Conservation (phyloP, 169 alveolate genomes). For the Cystoisospora suis region DNA sequence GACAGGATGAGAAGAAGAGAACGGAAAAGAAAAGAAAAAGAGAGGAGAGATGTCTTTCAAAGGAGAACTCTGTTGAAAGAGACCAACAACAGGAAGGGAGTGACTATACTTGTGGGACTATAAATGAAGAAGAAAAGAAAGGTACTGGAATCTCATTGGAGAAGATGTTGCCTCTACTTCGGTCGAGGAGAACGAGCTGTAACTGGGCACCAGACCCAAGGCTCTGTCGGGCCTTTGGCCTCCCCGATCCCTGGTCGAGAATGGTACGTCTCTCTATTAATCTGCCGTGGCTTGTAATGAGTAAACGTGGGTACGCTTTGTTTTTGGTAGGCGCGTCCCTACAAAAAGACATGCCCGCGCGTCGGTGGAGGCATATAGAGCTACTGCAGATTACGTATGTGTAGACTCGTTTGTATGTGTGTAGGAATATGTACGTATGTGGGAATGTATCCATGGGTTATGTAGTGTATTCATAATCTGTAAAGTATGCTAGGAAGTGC, state of each 20-base stretch:
- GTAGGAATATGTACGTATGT: not conserved
- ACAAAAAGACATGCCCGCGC: not conserved
- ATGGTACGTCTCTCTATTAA: not conserved
- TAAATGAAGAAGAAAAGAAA: not conserved
- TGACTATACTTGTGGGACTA: not conserved
- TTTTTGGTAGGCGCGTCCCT: not conserved
- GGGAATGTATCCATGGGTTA: not conserved
- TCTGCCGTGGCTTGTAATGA: too few relatives aligned
- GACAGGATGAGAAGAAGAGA: too few relatives aligned
- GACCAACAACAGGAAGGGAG: too few relatives aligned
- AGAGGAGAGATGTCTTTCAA: too few relatives aligned
- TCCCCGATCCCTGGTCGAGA: slow-evolving; percentile 39
- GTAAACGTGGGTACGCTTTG: not conserved
- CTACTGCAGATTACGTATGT: not conserved
- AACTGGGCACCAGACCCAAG: slow-evolving; percentile 30
- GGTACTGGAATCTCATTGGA: not conserved
- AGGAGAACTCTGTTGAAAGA: too few relatives aligned
- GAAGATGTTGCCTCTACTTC: slow-evolving; percentile 26
- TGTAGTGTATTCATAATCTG: not conserved
- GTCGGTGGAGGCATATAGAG: not conserved
- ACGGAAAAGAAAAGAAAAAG: too few relatives aligned
- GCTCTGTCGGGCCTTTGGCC: slow-evolving; percentile 26
- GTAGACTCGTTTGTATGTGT: not conserved
- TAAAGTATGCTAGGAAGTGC: too few relatives aligned
- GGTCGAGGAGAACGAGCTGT: not conserved